Evolutionary conservation across 2,329 filamentous ascomycete genomes (phyloP), one percentile per base, ranked within the genome.

Genomic region (Colletotrichum higginsianum): DNA sequence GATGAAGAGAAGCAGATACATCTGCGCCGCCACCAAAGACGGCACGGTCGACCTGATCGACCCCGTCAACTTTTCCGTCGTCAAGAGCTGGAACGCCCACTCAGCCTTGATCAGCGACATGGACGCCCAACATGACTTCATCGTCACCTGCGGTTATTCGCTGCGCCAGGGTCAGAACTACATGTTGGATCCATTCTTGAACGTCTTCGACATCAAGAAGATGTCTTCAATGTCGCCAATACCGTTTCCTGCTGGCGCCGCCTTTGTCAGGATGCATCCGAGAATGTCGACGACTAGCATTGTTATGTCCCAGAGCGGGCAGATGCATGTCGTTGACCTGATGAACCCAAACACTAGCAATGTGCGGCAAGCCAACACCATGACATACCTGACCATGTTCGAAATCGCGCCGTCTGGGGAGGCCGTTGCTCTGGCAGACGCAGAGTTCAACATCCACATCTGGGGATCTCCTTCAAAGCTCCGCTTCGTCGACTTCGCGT

Each of bases 231-330:
- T 98, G 79, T 93, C 94, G 5, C 96, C 96, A 0, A 96, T 99
- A 52, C 94, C 96, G 0, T 99, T 93, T 75, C 96, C 96, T 68
- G 93, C 95, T 2, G 95, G 96, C 12, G 96, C 96, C 47, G 96
- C 96, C 46, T 97, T 95, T 84, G 95, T 98, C 52, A 92, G 96
- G 70, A 96, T 99, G 93, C 96, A 99, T 80, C 96, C 97, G 1
- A 92, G 95, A 77, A 93, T 99, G 89, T 92, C 95, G 23, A 98
- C 96, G 0, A 98, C 97, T 0, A 96, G 94, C 77, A 95, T 99
- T 72, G 94, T 99, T 61, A 92, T 95, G 38, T 98, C 96, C 3
- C 94, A 97, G 78, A 93, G 91, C 53, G 96, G 97, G 1, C 95
- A 98, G 81, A 93, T 99, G 80, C 96, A 99, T 79, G 93, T 98